A percentile compares a stretch with the other conserved stretches of the same genome.
Conservation (phyloP, 2,329 filamentous ascomycete genomes). For the Blastomyces silverae region DNA sequence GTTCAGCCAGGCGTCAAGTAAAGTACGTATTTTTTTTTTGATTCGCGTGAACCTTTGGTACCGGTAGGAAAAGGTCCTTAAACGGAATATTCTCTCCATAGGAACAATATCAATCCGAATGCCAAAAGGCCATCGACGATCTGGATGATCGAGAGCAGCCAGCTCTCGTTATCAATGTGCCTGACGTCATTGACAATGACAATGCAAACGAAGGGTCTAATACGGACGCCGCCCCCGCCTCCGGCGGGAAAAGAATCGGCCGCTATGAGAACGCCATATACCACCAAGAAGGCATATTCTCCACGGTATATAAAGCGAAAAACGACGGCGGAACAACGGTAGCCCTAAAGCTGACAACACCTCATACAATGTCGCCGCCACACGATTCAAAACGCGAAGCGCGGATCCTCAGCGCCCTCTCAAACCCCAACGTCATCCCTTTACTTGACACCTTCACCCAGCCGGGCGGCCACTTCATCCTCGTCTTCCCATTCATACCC, state of each 20-base stretch:
- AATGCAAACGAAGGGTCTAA: constrained; percentile 23
- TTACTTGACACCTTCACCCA: constrained; percentile 65
- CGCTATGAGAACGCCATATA: constrained; percentile 52
- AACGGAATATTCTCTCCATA: constrained; percentile 29
- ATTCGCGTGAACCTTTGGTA: not conserved
- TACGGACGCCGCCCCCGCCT: constrained; percentile 24
- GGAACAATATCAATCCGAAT: constrained; percentile 50
- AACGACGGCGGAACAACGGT: constrained; percentile 42
- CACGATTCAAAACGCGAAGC: constrained; percentile 78
- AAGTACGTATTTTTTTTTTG: constrained; percentile 27
- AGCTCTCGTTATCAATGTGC: constrained; percentile 24
- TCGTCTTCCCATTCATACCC: constrained; percentile 80
- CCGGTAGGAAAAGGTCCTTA: not conserved
- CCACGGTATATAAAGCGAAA: constrained; percentile 68
- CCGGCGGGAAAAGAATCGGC: constrained; percentile 44
- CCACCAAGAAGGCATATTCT: constrained; percentile 65
- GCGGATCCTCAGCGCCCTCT: constrained; percentile 59
- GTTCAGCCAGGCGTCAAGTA: constrained; percentile 35
- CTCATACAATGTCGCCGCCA: constrained; percentile 64
- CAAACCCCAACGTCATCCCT: constrained; percentile 55
- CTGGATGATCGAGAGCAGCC: constrained; percentile 26
- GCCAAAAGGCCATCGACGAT: constrained; percentile 36
- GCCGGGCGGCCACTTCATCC: constrained; percentile 64
- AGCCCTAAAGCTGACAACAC: constrained; percentile 80
- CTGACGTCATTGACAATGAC: constrained; percentile 18